Conservation (phyloP, 306 rosid species). For the Lagenaria siceraria region DNA sequence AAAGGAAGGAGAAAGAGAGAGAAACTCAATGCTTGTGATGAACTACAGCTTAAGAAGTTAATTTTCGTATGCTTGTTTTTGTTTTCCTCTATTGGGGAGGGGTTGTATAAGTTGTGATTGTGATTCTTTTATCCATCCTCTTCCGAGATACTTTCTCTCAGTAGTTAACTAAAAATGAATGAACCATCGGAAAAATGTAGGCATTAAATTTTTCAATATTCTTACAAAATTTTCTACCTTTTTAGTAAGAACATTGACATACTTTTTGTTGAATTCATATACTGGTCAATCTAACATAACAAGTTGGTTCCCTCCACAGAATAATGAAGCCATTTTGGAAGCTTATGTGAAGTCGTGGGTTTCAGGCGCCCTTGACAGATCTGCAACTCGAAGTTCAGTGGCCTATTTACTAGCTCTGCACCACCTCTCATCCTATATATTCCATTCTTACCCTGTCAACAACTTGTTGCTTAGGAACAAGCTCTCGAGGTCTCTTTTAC, state of each 20-base stretch:
- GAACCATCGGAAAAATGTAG: neutral
- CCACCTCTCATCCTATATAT: constrained; percentile 73
- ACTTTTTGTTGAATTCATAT: neutral
- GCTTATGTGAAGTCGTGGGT: constrained; percentile 79
- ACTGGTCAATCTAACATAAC: neutral
- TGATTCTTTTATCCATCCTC: neutral
- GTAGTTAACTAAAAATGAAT: neutral
- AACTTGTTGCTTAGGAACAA: constrained; percentile 51
- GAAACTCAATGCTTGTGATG: neutral
- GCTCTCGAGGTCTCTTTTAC: constrained; percentile 61
- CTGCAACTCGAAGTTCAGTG: constrained; percentile 63
- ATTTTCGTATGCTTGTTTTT: neutral
- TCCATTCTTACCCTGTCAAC: constrained; percentile 23
- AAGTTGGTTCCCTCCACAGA: constrained; percentile 30
- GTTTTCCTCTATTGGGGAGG: neutral
- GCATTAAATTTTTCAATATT: neutral
- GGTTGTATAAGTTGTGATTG: neutral
- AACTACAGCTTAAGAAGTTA: neutral
- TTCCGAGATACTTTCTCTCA: neutral
- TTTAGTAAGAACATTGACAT: neutral
- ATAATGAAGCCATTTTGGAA: constrained; percentile 56
- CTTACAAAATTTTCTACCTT: neutral
- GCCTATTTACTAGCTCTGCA: constrained; percentile 51
- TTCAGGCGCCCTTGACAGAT: constrained; percentile 76
- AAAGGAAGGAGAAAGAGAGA: neutral